These are phyloP conservation scores for Cutaneotrichosporon daszewskae DNA, from an alignment of 1,284 basidiomycete genomes.

Conservation along the genomic window DNA sequence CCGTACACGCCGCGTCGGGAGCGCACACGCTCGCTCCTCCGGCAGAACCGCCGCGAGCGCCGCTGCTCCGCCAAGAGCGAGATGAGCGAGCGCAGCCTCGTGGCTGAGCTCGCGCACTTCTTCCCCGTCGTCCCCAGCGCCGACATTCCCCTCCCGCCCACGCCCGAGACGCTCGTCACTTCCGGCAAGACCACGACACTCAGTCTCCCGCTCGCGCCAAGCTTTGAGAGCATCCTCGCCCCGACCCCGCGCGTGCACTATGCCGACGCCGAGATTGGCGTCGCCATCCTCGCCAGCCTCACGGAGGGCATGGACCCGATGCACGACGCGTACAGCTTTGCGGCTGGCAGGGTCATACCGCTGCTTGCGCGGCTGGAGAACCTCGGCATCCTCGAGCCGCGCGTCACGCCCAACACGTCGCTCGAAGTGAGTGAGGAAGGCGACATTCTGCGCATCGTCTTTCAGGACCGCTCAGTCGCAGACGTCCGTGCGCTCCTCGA, in stretches of 20 bases:
- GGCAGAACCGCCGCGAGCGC: neutral
- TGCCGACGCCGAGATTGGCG: constrained; percentile 32
- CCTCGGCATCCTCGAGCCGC: constrained; percentile 23
- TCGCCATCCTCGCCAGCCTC: constrained; percentile 29
- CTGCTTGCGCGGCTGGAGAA: constrained; percentile 32
- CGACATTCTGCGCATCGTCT: constrained; percentile 31
- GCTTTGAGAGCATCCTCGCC: constrained; percentile 27
- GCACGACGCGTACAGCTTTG: constrained; percentile 28
- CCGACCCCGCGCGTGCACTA: constrained; percentile 28
- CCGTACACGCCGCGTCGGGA: constrained; percentile 21
- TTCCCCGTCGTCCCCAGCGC: constrained; percentile 25
- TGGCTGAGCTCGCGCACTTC: constrained; percentile 29
- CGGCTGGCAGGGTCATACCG: constrained; percentile 26
- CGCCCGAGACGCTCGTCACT: constrained; percentile 34
- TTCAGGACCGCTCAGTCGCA: constrained; percentile 22
- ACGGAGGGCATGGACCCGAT: constrained; percentile 28
- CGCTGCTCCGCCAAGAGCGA: neutral
- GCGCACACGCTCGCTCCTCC: no score
- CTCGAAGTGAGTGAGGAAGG: constrained; percentile 7
- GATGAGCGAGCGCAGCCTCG: constrained; percentile 1
- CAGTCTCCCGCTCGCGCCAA: constrained; percentile 31
- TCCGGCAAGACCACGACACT: constrained; percentile 29
- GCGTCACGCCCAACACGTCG: constrained; percentile 3
- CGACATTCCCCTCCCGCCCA: constrained; percentile 19
- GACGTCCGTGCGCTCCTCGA: constrained; percentile 31